phyloP scores from a whole-genome alignment of 345 rosid species.

The Abelmoschus esculentus region DNA sequence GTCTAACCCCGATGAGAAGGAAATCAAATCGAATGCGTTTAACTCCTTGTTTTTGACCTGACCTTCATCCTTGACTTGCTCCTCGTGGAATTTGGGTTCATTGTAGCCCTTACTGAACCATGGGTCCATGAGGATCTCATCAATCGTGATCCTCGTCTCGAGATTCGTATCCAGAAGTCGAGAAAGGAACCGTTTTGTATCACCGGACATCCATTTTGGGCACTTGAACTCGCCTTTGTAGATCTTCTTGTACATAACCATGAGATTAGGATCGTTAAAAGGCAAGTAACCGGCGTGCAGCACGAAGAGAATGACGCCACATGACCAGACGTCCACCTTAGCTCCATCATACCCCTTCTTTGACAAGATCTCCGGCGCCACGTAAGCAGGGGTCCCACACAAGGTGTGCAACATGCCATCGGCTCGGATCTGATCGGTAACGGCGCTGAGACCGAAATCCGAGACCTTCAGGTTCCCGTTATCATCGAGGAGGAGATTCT shows the following conservation, averaged over 20 bases:
- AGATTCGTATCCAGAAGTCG: slow-evolving; percentile 83
- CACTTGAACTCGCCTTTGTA: slow-evolving; percentile 73
- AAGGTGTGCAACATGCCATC: slow-evolving; percentile 85
- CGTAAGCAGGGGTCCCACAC: slow-evolving; percentile 97
- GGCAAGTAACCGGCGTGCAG: slow-evolving; percentile 78
- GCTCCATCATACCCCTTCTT: slow-evolving; percentile 87
- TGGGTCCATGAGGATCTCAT: slow-evolving; percentile 62
- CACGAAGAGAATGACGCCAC: slow-evolving; percentile 77
- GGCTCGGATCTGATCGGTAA: slow-evolving; percentile 62
- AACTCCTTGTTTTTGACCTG: slow-evolving; percentile 39
- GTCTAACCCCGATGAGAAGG: slow-evolving; percentile 78
- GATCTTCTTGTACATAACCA: slow-evolving; percentile 78
- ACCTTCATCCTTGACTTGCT: slow-evolving; percentile 21
- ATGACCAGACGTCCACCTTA: slow-evolving; percentile 87
- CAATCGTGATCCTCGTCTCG: slow-evolving; percentile 61
- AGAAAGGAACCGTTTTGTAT: slow-evolving; percentile 57
- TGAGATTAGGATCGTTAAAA: slow-evolving; percentile 78
- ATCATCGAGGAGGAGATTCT: slow-evolving; percentile 74
- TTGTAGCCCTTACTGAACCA: slow-evolving; percentile 65
- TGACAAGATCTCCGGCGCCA: slow-evolving; percentile 82
- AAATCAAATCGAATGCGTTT: slow-evolving; percentile 84
- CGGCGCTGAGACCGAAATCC: slow-evolving; percentile 85
- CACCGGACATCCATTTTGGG: slow-evolving; percentile 67
- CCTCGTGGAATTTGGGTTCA: slow-evolving; percentile 38
- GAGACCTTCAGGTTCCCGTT: slow-evolving; percentile 64